A percentile compares a stretch with the other conserved stretches of the same genome.
These are phyloP conservation scores for Yamadazyma triangularis DNA, from an alignment of 1,139 yeast genomes.

Conservation along the genomic window DNA sequence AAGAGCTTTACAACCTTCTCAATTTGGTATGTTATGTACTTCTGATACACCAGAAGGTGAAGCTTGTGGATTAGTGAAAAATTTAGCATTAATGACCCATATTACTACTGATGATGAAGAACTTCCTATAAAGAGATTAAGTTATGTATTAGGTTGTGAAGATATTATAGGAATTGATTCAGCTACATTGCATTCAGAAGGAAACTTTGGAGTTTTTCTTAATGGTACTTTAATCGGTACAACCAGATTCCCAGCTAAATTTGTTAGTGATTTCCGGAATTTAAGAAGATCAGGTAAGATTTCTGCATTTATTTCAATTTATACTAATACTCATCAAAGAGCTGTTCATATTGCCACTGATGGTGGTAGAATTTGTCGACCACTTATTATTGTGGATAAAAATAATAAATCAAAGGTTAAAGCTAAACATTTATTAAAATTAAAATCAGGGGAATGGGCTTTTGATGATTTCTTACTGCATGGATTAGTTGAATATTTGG, in stretches of 20 bases:
- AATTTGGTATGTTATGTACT: constrained; percentile 97
- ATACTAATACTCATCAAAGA: constrained; percentile 80
- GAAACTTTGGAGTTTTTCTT: constrained; percentile 78
- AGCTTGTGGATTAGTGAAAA: constrained; percentile 97
- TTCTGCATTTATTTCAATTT: constrained; percentile 87
- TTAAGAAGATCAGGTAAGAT: constrained; percentile 83
- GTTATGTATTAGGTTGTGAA: constrained; percentile 86
- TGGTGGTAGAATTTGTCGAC: constrained; percentile 98
- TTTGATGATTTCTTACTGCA: constrained; percentile 84
- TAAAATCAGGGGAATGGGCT: constrained; percentile 66
- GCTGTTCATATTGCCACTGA: constrained; percentile 98
- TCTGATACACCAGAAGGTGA: constrained; percentile 99
- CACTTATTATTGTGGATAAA: constrained; percentile 75
- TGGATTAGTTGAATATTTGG: constrained; percentile 92
- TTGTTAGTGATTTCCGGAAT: constrained; percentile 72
- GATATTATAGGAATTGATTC: constrained; percentile 79
- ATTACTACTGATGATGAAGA: constrained; percentile 98
- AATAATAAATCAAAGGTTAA: constrained; percentile 67
- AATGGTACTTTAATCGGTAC: constrained; percentile 95
- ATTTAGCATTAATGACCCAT: constrained; percentile 96
- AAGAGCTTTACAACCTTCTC: constrained; percentile 98
- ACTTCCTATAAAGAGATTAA: constrained; percentile 72
- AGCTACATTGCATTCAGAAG: constrained; percentile 69
- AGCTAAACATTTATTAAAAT: constrained; percentile 59
- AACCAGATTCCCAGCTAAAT: constrained; percentile 77